Evolutionary conservation across 2,329 filamentous ascomycete genomes (phyloP).

Genomic region (Sclerotinia sclerotiorum): DNA sequence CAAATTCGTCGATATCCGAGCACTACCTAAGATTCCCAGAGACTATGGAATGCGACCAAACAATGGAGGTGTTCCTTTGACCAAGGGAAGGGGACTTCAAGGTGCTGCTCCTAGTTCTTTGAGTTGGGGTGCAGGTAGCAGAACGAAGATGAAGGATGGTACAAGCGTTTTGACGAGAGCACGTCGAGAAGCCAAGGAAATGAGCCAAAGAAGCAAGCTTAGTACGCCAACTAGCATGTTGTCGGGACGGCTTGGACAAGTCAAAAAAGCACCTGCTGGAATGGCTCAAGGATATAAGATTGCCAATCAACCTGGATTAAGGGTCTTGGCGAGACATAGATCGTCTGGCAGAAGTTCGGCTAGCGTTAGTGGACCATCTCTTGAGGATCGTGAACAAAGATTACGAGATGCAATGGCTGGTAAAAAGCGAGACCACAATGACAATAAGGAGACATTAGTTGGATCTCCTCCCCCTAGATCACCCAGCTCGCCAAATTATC

Average conservation of each 20-base stretch:
- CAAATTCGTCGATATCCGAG: conserved; percentile 54
- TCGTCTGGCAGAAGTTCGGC: conserved; percentile 29
- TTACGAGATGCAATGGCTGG: conserved; percentile 33
- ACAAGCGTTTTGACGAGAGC: conserved; percentile 58
- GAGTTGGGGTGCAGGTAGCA: conserved; percentile 50
- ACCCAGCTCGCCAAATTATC: conserved; percentile 30
- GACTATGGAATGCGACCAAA: conserved; percentile 42
- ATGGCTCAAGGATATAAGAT: conserved; percentile 56
- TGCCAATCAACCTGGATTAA: conserved; percentile 42
- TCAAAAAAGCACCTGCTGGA: conserved; percentile 51
- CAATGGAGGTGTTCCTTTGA: conserved; percentile 39
- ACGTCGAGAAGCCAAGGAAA: conserved; percentile 56
- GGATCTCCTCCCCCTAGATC: conserved; percentile 23
- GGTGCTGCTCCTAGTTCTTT: conserved; percentile 42
- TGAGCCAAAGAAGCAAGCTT: conserved; percentile 50
- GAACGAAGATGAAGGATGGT: conserved; percentile 53
- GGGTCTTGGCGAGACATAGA: conserved; percentile 40
- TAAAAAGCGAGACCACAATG: conserved; percentile 10
- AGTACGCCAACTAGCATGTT: conserved; percentile 44
- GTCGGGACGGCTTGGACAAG: conserved; percentile 39
- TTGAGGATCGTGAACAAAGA: conserved; percentile 44
- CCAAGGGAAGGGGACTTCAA: conserved; percentile 34
- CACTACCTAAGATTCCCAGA: conserved; percentile 47
- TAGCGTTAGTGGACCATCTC: conserved; percentile 26
- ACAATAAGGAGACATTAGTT: conserved; percentile 28